Percentiles rank a stretch among this genome's conserved stretches.
Conservation (phyloP, 495 filamentous ascomycete species). For the Chlorociboria aeruginascens region DNA sequence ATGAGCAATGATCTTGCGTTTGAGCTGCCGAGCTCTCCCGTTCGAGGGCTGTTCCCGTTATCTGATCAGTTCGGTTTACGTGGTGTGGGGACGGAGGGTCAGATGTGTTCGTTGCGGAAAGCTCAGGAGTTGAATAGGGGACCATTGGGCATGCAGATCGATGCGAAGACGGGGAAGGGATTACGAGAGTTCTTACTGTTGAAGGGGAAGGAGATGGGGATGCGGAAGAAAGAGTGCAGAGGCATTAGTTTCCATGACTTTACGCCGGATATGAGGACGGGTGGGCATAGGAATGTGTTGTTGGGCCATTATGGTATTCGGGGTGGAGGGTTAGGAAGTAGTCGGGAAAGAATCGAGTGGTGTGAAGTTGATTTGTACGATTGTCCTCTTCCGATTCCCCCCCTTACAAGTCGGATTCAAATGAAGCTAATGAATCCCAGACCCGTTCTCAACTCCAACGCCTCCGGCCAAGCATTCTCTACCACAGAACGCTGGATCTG, state of each 20-base stretch:
- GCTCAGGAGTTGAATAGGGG: neutral
- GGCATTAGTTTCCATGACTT: slow-evolving; percentile 15
- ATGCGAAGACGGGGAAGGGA: slow-evolving; percentile 11
- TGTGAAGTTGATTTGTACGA: slow-evolving; percentile 17
- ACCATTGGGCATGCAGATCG: neutral
- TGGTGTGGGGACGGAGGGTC: too few relatives aligned
- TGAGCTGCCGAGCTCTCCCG: neutral
- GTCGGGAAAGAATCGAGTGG: slow-evolving; percentile 4
- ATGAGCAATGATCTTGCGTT: slow-evolving; percentile 7
- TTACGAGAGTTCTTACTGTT: slow-evolving; percentile 9
- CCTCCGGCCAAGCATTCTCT: neutral
- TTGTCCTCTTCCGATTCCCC: neutral
- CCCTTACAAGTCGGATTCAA: neutral
- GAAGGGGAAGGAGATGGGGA: slow-evolving; percentile 7
- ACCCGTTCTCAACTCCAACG: neutral
- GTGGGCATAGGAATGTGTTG: slow-evolving; percentile 1
- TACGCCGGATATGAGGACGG: slow-evolving; percentile 5
- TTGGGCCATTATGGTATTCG: slow-evolving; percentile 2
- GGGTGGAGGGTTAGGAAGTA: neutral
- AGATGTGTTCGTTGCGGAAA: too few relatives aligned
- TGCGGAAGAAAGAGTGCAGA: slow-evolving; percentile 5
- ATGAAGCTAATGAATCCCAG: too few relatives aligned
- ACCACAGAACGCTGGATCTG: slow-evolving; percentile 10
- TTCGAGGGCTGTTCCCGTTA: too few relatives aligned
- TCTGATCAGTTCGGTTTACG: too few relatives aligned